Conservation (phyloP, 305 asterid genomes). For the Fraxinus dipetala region DNA sequence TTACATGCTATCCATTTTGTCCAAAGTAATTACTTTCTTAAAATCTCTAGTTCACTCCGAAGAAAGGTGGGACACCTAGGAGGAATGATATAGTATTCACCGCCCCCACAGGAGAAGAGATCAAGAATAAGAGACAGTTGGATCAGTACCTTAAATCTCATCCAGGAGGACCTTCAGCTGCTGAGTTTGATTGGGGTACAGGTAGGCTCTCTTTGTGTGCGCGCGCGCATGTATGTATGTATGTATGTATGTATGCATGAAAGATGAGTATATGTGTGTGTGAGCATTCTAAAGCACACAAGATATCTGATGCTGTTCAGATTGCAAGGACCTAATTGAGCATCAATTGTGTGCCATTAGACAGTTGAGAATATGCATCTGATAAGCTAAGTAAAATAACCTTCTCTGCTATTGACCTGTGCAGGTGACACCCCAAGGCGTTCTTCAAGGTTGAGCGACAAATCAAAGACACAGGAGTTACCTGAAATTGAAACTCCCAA, state of each 20-base stretch:
- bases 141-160: conserved; percentile 66
- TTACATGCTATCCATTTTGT: neutral
- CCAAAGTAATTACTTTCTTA: neutral
- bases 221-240: neutral
- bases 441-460: conserved; percentile 53
- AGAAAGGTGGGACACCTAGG: conserved; percentile 41
- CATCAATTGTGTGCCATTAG: neutral
- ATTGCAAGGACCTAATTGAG: neutral
- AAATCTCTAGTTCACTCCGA: conserved; percentile 44
- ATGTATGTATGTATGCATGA: neutral
- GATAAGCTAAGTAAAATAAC: conserved; percentile 10
- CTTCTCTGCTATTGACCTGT: conserved; percentile 16
- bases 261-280: neutral
- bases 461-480: conserved; percentile 41
- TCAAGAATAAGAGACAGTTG: conserved; percentile 55
- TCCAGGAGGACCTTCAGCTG: conserved; percentile 51
- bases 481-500: conserved; percentile 42
- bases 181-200: conserved; percentile 61
- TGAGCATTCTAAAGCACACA: conserved; percentile 2
- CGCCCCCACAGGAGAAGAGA: conserved; percentile 60
- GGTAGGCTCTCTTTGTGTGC: conserved; percentile 33
- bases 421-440: conserved; percentile 68
- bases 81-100: conserved; percentile 46
- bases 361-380: neutral
- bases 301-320: neutral